A percentile compares a stretch with the other conserved stretches of the same genome.
phyloP scores from a whole-genome alignment of 352 stramenopile species.

The Globisporangium acanthophoron region DNA sequence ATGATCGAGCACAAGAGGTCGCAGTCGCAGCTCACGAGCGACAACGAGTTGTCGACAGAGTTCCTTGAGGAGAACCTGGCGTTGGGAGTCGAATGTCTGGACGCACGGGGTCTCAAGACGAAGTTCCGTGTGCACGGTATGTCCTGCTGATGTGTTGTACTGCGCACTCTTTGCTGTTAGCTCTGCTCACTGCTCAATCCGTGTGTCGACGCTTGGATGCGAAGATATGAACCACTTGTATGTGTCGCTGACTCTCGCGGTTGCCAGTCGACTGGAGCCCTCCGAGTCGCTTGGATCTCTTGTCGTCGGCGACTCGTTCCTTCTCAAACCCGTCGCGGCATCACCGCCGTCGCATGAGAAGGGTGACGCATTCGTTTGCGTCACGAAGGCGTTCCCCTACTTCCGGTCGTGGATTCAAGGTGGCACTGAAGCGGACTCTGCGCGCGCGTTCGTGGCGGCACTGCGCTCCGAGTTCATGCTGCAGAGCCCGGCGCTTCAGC shows the following conservation, averaged over 20 bases:
- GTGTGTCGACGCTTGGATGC: neutral
- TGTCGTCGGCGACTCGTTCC: conserved; percentile 53
- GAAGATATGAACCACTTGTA: conserved; percentile 58
- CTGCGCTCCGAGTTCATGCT: conserved; percentile 71
- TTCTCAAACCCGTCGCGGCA: conserved; percentile 9
- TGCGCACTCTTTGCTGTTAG: neutral
- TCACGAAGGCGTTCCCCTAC: conserved; percentile 54
- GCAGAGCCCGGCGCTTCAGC: conserved; percentile 33
- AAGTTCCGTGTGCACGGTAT: conserved; percentile 15
- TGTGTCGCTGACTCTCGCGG: conserved; percentile 31
- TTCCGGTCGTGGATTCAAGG: conserved; percentile 59
- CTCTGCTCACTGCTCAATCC: neutral
- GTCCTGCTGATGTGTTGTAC: neutral
- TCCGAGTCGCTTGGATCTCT: conserved; percentile 35
- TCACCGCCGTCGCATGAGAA: neutral
- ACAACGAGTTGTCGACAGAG: conserved; percentile 12
- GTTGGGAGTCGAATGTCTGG: conserved; percentile 32
- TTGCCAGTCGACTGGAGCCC: conserved; percentile 23
- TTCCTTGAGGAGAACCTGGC: conserved; percentile 38
- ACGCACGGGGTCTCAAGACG: conserved; percentile 30
- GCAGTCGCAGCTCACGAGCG: conserved; percentile 15
- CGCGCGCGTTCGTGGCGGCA: conserved; percentile 27
- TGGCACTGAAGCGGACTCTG: conserved; percentile 38
- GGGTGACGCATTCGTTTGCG: conserved; percentile 22
- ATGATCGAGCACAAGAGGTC: conserved; percentile 15